Evolutionary conservation across 2,329 filamentous ascomycete genomes (phyloP), one percentile per base, ranked within the genome.

Genomic region (Lecanoromycetidae sp.): DNA sequence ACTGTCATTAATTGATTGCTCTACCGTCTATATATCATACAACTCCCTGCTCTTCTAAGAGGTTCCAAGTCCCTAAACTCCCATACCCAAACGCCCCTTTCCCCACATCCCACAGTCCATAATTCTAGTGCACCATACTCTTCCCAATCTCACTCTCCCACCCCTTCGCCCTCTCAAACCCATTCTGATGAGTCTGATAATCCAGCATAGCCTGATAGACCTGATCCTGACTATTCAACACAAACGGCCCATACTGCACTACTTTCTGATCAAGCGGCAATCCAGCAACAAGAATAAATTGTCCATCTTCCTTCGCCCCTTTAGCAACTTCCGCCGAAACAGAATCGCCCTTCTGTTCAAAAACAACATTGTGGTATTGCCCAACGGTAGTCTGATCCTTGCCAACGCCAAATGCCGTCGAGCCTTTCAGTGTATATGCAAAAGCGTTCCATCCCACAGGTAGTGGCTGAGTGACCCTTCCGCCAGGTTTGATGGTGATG

Each of bases 71-170:
- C 4, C 2, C 15, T 3, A 33, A 19, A 30, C 40, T 22, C 30
- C 19, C 2, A 1, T n/a, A n/a, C n/a, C 17, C 15, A 19, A 20
- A 4, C 8, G 33, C 33, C 10, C 2, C 9, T 19, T 20, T 41
- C 1, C 23, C 13, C 17, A 13, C 25, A 29, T 30, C 7, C 22
- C 13, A 4, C 3, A 15, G 4, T 26, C 9, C 20, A 15, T n/a
- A 9, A 12, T 4, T 25, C 35, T 43, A 52, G 46, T 63, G 62
- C 27, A 65, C 64, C 81, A 86, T 86, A 12, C 71, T 71, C 72
- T 87, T 87, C 30, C 84, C 85, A 73, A 94, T 94, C 67, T 93
- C 82, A 60, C 83, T 87, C 64, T 80, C 67, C 87, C 87, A 94
- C 25, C 79, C 76, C 54, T 77, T 73, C 1, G 84, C 84, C 52